Evolutionary conservation across 2,329 filamentous ascomycete genomes (phyloP).

Genomic region (Raffaelea deltoideospora): DNA sequence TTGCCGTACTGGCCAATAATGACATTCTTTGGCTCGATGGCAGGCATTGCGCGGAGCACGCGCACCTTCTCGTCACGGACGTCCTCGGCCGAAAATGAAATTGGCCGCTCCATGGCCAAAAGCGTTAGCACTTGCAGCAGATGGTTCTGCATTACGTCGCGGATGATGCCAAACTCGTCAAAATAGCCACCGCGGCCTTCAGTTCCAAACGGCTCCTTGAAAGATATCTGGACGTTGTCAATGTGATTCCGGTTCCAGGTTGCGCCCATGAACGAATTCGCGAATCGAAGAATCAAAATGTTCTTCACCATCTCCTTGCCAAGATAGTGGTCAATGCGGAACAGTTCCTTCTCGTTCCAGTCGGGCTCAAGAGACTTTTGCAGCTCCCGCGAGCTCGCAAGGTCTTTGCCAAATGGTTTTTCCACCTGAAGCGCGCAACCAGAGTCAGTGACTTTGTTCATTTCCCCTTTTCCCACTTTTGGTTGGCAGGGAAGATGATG

Average conservation of each 20-base stretch:
- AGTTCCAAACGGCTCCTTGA: slow-evolving; percentile 98
- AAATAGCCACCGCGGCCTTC: slow-evolving; percentile 98
- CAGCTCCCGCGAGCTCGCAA: slow-evolving; percentile 83
- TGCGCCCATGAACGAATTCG: slow-evolving; percentile 95
- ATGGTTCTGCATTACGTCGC: slow-evolving; percentile 99
- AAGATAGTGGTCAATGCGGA: slow-evolving; percentile 98
- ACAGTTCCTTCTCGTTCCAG: slow-evolving; percentile 98
- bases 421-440: slow-evolving; percentile 51
- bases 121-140: slow-evolving; percentile 91
- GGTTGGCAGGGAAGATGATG: too few relatives aligned
- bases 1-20: slow-evolving; percentile 98
- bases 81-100: slow-evolving; percentile 95
- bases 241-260: slow-evolving; percentile 99
- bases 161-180: slow-evolving; percentile 97
- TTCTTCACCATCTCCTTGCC: slow-evolving; percentile 99
- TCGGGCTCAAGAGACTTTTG: slow-evolving; percentile 91
- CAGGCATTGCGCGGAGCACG: slow-evolving; percentile 80
- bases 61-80: slow-evolving; percentile 98
- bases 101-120: slow-evolving; percentile 93
- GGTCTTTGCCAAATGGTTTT: slow-evolving; percentile 98
- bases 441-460: not conserved
- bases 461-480: too few relatives aligned
- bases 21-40: slow-evolving; percentile 98
- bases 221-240: slow-evolving; percentile 97
- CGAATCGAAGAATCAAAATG: slow-evolving; percentile 92